Conservation (phyloP, 345 rosid species). For the Salix dunnii region DNA sequence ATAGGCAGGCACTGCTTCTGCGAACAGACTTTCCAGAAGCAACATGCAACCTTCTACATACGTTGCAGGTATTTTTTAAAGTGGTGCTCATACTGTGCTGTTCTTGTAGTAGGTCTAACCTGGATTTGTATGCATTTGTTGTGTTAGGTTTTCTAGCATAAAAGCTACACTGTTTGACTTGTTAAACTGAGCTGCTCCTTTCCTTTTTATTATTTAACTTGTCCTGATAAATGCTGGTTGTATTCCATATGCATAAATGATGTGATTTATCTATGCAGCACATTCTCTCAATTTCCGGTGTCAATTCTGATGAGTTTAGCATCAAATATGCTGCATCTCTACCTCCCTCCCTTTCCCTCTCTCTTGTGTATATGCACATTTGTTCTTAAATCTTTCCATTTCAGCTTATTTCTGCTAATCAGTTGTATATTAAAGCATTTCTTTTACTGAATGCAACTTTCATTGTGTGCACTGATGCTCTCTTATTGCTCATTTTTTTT, state of each 20-base stretch:
- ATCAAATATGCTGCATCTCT: neutral
- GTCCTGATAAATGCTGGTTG: neutral
- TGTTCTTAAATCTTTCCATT: neutral
- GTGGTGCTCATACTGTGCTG: neutral
- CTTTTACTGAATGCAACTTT: neutral
- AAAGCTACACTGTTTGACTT: neutral
- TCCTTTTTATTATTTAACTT: neutral
- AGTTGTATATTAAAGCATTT: neutral
- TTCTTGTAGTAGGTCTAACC: neutral
- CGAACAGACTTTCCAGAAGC: slow-evolving; percentile 98
- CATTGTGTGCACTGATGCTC: neutral
- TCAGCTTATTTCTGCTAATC: neutral
- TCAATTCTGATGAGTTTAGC: neutral
- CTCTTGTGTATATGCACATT: neutral
- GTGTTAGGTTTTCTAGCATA: neutral
- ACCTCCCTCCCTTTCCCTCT: neutral
- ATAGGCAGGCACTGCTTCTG: slow-evolving; percentile 74
- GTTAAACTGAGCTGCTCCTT: neutral
- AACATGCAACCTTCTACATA: slow-evolving; percentile 92
- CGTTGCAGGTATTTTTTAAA: slow-evolving; percentile 60
- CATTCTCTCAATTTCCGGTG: neutral
- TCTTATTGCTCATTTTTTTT: neutral
- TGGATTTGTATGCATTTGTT: neutral
- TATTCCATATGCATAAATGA: neutral
- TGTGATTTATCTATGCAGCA: neutral